These are phyloP conservation scores for Colletotrichum theobromicola DNA, from an alignment of 2,329 filamentous ascomycete species.

Conservation along the genomic window DNA sequence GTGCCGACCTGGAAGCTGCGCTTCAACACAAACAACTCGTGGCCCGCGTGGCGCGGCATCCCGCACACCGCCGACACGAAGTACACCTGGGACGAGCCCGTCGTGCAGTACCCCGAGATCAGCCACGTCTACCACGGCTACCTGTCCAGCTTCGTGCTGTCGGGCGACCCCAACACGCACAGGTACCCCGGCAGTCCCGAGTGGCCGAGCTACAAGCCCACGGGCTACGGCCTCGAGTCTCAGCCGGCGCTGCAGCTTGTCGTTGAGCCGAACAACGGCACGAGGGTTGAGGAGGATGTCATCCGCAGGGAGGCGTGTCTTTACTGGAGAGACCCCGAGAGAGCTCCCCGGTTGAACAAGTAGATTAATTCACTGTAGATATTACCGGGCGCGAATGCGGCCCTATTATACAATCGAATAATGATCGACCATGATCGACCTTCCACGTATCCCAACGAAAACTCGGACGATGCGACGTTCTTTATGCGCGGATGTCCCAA, in stretches of 20 bases:
- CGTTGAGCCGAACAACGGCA: conserved; percentile 32
- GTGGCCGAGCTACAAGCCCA: conserved; percentile 30
- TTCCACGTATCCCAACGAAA: not conserved
- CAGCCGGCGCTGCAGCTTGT: conserved; percentile 34
- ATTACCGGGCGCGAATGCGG: not conserved
- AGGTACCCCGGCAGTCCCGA: conserved; percentile 19
- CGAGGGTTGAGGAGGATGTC: conserved; percentile 35
- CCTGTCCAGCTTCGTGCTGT: conserved; percentile 75
- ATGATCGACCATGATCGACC: not conserved
- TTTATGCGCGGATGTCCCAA: not conserved
- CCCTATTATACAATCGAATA: not conserved
- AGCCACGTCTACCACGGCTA: conserved; percentile 53
- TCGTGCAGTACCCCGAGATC: conserved; percentile 39
- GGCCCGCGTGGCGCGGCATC: conserved; percentile 64
- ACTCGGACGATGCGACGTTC: not conserved
- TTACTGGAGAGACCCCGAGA: conserved; percentile 39
- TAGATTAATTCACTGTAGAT: conserved; percentile 19
- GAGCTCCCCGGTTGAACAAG: conserved; percentile 38
- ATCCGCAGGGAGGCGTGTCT: conserved; percentile 37
- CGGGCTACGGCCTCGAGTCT: conserved; percentile 27
- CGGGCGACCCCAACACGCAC: conserved; percentile 70
- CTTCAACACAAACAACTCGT: conserved; percentile 74
- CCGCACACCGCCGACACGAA: conserved; percentile 40
- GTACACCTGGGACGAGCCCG: conserved; percentile 41
- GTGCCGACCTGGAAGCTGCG: conserved; percentile 75